Evolutionary conservation across 805 yeast species (phyloP).

Genomic region (Cyberlindnera euphorbiae): DNA sequence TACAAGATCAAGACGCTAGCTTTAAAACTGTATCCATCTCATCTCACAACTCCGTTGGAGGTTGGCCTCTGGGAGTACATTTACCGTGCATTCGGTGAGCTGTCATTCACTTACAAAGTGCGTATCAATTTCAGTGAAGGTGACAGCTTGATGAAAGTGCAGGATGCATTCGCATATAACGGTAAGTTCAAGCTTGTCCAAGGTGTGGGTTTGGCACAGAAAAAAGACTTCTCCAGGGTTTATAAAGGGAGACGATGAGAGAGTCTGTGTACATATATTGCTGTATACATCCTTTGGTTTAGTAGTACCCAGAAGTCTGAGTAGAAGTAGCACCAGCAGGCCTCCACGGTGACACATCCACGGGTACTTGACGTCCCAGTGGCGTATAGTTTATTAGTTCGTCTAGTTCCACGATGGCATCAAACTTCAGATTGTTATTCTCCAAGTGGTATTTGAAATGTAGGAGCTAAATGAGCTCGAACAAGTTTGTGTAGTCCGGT

Average conservation of each 20-base stretch:
- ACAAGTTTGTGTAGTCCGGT: conserved; percentile 34
- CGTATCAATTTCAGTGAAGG: conserved; percentile 22
- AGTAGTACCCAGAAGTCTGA: too few relatives aligned
- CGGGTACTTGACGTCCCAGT: conserved; percentile 23
- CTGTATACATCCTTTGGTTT: too few relatives aligned
- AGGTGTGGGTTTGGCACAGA: conserved; percentile 38
- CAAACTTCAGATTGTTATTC: conserved; percentile 29
- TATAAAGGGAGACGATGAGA: conserved; percentile 25
- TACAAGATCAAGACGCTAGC: conserved; percentile 23
- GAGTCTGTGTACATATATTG: too few relatives aligned
- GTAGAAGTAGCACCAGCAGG: too few relatives aligned
- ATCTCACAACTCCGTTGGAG: conserved; percentile 30
- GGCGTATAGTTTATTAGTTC: conserved; percentile 18
- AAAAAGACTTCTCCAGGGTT: conserved; percentile 37
- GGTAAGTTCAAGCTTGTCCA: conserved; percentile 46
- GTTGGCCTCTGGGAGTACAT: conserved; percentile 13
- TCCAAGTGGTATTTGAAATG: conserved; percentile 40
- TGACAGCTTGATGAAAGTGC: conserved; percentile 24
- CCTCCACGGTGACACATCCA: too few relatives aligned
- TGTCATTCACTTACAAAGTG: conserved; percentile 22
- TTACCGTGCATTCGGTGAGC: conserved; percentile 20
- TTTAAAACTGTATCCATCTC: conserved; percentile 27
- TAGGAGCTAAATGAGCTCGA: conserved; percentile 36
- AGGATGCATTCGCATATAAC: conserved; percentile 32
- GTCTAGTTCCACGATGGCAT: conserved; percentile 8